Evolutionary conservation across 78 protist species (phyloP).

Genomic region (Diacronema lutheri): DNA sequence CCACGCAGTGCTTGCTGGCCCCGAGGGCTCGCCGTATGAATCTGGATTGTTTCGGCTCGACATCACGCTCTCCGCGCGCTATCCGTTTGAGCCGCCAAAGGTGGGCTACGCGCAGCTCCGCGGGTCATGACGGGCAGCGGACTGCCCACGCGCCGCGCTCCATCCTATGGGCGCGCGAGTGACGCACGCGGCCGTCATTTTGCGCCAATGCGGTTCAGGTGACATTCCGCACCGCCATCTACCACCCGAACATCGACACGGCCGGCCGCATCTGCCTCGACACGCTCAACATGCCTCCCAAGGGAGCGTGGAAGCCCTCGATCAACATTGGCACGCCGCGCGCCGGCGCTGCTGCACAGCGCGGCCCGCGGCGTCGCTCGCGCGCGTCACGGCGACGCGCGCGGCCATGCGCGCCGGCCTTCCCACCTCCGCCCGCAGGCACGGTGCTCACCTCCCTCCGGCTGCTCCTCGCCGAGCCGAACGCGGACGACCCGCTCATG

Average conservation of each 20-base stretch:
- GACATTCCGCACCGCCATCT: slow-evolving; percentile 73
- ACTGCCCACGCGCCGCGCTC: too few species aligned
- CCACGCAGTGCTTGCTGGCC: slow-evolving; percentile 14
- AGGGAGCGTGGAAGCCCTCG: slow-evolving; percentile 68
- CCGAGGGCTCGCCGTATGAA: slow-evolving; percentile 33
- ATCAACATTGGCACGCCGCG: slow-evolving; percentile 41
- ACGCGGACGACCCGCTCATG: slow-evolving; percentile 66
- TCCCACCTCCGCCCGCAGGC: neutral
- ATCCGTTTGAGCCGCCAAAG: slow-evolving; percentile 86
- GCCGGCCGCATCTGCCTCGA: slow-evolving; percentile 84
- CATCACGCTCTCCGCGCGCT: slow-evolving; percentile 45
- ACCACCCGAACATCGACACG: slow-evolving; percentile 88
- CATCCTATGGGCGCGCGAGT: too few species aligned
- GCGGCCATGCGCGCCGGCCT: neutral
- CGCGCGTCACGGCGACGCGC: neutral
- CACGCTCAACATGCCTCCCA: slow-evolving; percentile 52
- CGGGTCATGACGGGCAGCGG: too few species aligned
- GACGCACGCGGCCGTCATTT: too few species aligned
- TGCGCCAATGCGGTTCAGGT: neutral
- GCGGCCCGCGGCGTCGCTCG: too few species aligned
- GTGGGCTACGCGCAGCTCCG: too few species aligned
- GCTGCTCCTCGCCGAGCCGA: slow-evolving; percentile 62
- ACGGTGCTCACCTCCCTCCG: slow-evolving; percentile 46
- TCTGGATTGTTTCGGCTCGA: neutral
- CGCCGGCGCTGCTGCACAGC: too few species aligned